Conservation (phyloP, 176 grass and related monocot species). For the Rhynchospora breviuscula region DNA sequence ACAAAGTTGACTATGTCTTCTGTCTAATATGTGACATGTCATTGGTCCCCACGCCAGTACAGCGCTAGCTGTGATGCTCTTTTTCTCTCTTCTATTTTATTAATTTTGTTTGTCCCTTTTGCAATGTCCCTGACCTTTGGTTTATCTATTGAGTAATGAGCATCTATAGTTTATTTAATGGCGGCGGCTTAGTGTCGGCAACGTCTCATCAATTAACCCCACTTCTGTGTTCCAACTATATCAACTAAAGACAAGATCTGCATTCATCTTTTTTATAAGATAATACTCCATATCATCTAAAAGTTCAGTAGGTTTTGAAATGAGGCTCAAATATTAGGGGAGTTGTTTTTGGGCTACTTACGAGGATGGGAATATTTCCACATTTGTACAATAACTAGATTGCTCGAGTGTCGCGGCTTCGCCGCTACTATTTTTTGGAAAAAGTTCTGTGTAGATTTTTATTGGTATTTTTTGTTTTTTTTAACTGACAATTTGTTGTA, state of each 20-base stretch:
- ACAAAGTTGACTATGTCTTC: conserved; percentile 8
- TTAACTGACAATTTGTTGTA: no score
- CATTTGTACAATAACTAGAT: no score
- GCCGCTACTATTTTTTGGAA: no score
- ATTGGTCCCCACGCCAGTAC: conserved; percentile 9
- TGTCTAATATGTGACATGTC: neutral
- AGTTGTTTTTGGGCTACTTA: neutral
- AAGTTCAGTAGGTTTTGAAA: neutral
- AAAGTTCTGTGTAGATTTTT: no score
- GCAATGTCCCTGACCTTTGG: neutral
- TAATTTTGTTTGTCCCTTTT: neutral
- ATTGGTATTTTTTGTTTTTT: no score
- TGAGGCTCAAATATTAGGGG: neutral
- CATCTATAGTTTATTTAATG: neutral
- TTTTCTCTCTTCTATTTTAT: neutral
- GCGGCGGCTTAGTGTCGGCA: conserved; percentile 9
- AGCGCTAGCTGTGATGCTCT: conserved; percentile 11
- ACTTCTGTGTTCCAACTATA: neutral
- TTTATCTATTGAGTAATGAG: neutral
- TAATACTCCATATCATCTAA: neutral
- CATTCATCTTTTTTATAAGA: neutral
- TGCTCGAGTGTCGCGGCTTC: no score
- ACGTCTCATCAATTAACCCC: conserved; percentile 8
- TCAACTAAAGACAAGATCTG: neutral
- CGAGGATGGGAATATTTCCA: no score